Percentiles rank a stretch among this genome's conserved stretches.
phyloP scores from a whole-genome alignment of 1,139 yeast species.

The Debaryomyces nepalensis region DNA sequence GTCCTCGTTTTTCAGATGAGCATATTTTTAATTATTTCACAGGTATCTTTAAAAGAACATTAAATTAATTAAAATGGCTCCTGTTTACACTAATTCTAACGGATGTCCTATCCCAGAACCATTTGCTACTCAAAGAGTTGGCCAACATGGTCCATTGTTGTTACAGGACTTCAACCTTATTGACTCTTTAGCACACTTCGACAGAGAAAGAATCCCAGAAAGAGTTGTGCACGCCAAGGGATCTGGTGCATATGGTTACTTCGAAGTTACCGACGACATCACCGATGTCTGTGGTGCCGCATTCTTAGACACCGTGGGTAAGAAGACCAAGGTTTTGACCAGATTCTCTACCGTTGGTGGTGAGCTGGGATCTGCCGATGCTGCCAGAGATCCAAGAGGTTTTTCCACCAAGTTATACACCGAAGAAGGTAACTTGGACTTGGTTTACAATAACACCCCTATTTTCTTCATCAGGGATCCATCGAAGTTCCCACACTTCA shows the following conservation, averaged over 20 bases:
- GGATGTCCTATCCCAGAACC: slow-evolving; percentile 74
- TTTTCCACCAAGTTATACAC: slow-evolving; percentile 83
- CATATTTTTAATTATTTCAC: not conserved
- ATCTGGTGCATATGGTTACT: slow-evolving; percentile 81
- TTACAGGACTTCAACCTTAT: slow-evolving; percentile 79
- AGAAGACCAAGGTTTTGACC: slow-evolving; percentile 72
- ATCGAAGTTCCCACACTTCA: slow-evolving; percentile 83
- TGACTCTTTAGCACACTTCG: slow-evolving; percentile 81
- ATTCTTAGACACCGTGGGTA: slow-evolving; percentile 73
- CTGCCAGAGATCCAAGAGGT: slow-evolving; percentile 92
- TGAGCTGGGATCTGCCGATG: slow-evolving; percentile 80
- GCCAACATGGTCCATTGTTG: slow-evolving; percentile 74
- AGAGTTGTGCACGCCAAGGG: slow-evolving; percentile 93
- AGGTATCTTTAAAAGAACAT: slow-evolving; percentile 2
- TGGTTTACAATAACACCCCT: slow-evolving; percentile 90
- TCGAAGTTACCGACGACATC: slow-evolving; percentile 83
- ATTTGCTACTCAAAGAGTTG: slow-evolving; percentile 75
- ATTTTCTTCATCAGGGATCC: slow-evolving; percentile 87
- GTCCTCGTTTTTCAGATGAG: not conserved
- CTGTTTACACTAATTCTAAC: slow-evolving; percentile 63
- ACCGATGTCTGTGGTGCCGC: slow-evolving; percentile 73
- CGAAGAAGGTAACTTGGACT: slow-evolving; percentile 86
- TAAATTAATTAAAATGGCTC: slow-evolving; percentile 15
- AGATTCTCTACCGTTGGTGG: slow-evolving; percentile 93
- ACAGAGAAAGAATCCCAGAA: slow-evolving; percentile 87